Evolutionary conservation across 2,329 filamentous ascomycete genomes (phyloP), one percentile per base, ranked within the genome.

Genomic region (Diaporthe capsici): DNA sequence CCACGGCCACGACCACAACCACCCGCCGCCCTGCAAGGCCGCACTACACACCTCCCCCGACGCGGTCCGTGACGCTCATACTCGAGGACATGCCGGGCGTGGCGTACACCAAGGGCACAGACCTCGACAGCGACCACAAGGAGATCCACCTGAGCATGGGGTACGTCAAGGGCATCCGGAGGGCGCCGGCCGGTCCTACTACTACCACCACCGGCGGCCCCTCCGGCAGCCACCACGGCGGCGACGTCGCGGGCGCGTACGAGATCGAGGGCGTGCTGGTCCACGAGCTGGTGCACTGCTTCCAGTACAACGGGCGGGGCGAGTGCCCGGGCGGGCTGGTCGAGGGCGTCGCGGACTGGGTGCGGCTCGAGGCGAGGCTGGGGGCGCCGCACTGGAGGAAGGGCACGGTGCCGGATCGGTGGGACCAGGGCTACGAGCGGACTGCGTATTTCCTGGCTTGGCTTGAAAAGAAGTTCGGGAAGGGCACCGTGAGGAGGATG

Each of bases 251-350:
- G 2, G 76, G 73, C 49, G 70, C 76, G 34, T 80, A 88, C 53
- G 95, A 98, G 85, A 91, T 98, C 76, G 86, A 90, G 25, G 97
- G 97, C 55, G 95, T 98, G 0, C 84, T 98, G 28, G 93, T 94
- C 1, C 96, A 98, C 82, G 96, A 98, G 85, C 92, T 98, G 77
- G 96, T 98, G 20, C 97, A 98, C 86, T 98, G 95, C 85, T 97
- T 94, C 85, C 96, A 98, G 84, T 94, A 94, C 84, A 93, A 95
- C 79, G 93, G 88, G 2, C 86, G 80, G 28, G 88, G 87, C 2
- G 86, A 86, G 6, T 91, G 91, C 58, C 94, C 94, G 0, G 93
- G 93, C 0, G 97, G 97, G 0, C 84, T 98, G 63, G 93, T 98
- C 74, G 96, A 98, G 84, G 96, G 96, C 0, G 91, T 98, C 72